Evolutionary conservation across 2,329 filamentous ascomycete species (phyloP).

Genomic region (Neospermospora avenae): DNA sequence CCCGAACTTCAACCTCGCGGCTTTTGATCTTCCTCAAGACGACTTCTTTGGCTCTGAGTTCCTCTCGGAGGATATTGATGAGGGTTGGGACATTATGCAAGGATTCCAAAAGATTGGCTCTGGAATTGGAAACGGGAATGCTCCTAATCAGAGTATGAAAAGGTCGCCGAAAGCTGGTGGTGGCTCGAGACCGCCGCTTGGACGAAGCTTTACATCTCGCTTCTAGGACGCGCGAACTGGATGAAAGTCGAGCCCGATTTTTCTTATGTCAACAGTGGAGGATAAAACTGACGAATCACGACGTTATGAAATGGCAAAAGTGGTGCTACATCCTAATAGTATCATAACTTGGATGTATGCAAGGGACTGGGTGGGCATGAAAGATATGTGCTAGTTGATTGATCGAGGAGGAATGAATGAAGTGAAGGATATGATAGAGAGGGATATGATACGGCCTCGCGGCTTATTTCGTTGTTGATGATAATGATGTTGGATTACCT

Average conservation of each 20-base stretch:
- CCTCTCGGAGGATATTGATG: slow-evolving; percentile 55
- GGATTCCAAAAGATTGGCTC: slow-evolving; percentile 72
- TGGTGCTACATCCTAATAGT: not conserved
- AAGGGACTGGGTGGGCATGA: not conserved
- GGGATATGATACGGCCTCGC: slow-evolving; percentile 10
- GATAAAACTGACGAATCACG: slow-evolving; percentile 9
- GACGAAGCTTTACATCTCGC: slow-evolving; percentile 34
- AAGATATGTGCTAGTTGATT: not conserved
- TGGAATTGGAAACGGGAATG: slow-evolving; percentile 38
- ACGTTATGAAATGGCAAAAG: slow-evolving; percentile 5
- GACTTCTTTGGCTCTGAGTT: slow-evolving; percentile 54
- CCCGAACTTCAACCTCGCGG: slow-evolving; percentile 20
- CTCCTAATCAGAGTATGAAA: slow-evolving; percentile 18
- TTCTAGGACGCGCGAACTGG: slow-evolving; percentile 24
- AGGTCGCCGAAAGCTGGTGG: slow-evolving; percentile 25
- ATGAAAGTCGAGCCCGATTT: slow-evolving; percentile 17
- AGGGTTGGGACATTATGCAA: slow-evolving; percentile 69
- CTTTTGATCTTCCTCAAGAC: slow-evolving; percentile 38
- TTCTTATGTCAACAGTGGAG: slow-evolving; percentile 5
- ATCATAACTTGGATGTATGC: not conserved
- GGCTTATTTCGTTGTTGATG: slow-evolving; percentile 11
- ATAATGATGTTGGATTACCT: slow-evolving; percentile 16
- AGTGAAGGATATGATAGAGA: slow-evolving; percentile 3
- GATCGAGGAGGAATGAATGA: not conserved
- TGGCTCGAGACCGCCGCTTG: slow-evolving; percentile 25